Evolutionary conservation across 768 basidiomycete species (phyloP).

Genomic region (Termitomyces sp.): DNA sequence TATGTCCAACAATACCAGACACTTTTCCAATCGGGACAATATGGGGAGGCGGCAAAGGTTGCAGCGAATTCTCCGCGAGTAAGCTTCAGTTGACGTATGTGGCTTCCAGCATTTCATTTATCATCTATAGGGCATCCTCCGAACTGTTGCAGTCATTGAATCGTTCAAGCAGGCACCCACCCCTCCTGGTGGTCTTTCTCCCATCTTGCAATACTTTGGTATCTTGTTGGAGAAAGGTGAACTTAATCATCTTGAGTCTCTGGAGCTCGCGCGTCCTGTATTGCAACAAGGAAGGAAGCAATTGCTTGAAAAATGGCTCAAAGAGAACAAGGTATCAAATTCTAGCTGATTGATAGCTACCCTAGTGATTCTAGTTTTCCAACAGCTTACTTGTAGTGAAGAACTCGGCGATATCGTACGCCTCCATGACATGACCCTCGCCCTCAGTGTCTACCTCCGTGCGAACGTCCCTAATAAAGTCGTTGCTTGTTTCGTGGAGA

Average conservation of each 20-base stretch:
- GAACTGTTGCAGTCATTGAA: slow-evolving; percentile 94
- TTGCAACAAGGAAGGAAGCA: slow-evolving; percentile 96
- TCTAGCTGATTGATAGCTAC: neutral
- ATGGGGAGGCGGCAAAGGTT: slow-evolving; percentile 92
- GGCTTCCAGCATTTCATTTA: slow-evolving; percentile 6
- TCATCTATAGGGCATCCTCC: slow-evolving; percentile 70
- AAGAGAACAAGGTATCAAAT: slow-evolving; percentile 88
- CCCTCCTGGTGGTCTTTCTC: slow-evolving; percentile 85
- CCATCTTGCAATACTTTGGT: slow-evolving; percentile 98
- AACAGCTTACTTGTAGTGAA: slow-evolving; percentile 93
- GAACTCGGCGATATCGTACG: slow-evolving; percentile 98
- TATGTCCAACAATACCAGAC: slow-evolving; percentile 94
- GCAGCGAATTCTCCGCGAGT: slow-evolving; percentile 96
- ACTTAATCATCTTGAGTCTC: slow-evolving; percentile 92
- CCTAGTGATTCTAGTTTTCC: neutral
- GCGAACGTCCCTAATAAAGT: slow-evolving; percentile 99
- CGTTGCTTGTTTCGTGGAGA: slow-evolving; percentile 98
- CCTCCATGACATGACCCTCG: slow-evolving; percentile 92
- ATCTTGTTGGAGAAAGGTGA: slow-evolving; percentile 98
- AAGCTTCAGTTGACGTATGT: slow-evolving; percentile 27
- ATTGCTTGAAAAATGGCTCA: slow-evolving; percentile 97
- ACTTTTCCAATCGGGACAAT: slow-evolving; percentile 87
- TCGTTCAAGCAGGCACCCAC: slow-evolving; percentile 96
- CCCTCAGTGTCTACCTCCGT: slow-evolving; percentile 94
- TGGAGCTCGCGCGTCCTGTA: slow-evolving; percentile 95